Base-by-base conservation (phyloP, 805 yeast genomes). In the Ogataea methanolica region DNA sequence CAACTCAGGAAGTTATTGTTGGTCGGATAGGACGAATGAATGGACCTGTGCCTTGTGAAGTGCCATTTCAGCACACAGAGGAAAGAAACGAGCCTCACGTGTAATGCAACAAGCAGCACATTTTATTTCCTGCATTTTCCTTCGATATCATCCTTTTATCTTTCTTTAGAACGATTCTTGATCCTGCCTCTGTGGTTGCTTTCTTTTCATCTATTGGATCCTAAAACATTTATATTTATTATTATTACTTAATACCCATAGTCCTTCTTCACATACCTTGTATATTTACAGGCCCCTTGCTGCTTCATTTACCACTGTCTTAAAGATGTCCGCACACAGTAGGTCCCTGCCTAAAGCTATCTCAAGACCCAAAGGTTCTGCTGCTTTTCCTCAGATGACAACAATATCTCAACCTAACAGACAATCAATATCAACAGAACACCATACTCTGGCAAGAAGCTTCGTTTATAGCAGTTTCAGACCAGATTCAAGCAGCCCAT, bases 401-500 rank as follows among this genome's bases (percentile, higher is more conserved):
- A 26, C 33, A 5, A 34, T 42, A 6, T 47, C 43, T 12, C 51
- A 41, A 12, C 46, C 41, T 11, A 46, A 54, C 9, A 47, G 56
- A 16, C 55, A 51, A 8, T 59, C 66, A 6, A 51, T 59, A 19
- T 59, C 65, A 1, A 44, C 48, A 3, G 61, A 61, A 11, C 61
- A 63, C 29, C 70, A 66, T 37, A 61, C 61, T 16, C 59, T 72
- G 8, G 76, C 72, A 21, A 58, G 78, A 45, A 68, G 72, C 44
- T 72, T 72, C 56, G 58, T 66, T 2, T 65, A 65, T 46, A 69
- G 72, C 17, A 60, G 65, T 39, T 66, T 57, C 47, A 65, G 55
- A 42, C 66, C 62, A 2, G 60, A 59, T 17, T 33, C 38, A 7
- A 47, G 35, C 19, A 48, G 53, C 14, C 55, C 53, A 9, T 33